These are phyloP conservation scores for Ogataea saltuana DNA, from an alignment of 805 yeast species.

Conservation along the genomic window DNA sequence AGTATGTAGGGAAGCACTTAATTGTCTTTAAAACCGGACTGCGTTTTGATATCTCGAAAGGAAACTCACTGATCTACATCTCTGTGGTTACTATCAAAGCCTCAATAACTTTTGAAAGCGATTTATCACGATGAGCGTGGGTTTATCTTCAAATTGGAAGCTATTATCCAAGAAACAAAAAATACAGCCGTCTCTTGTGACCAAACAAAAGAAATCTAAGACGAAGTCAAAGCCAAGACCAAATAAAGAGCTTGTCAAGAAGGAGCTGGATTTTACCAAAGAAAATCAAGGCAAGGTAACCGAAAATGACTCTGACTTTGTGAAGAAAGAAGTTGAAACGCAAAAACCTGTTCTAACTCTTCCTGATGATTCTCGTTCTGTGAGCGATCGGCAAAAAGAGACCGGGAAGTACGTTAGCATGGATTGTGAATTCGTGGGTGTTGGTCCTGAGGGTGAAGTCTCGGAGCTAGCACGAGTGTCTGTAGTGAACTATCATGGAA, in stretches of 20 bases:
- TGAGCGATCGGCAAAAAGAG: conserved; percentile 34
- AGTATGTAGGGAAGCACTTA: no score
- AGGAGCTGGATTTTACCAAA: not conserved
- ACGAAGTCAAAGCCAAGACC: not conserved
- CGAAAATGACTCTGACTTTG: not conserved
- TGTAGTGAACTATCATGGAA: conserved; percentile 80
- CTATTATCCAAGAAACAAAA: conserved; percentile 18
- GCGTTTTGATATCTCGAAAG: no score
- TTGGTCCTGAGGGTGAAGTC: conserved; percentile 68
- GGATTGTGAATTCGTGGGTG: conserved; percentile 95
- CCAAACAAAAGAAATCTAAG: conserved; percentile 2
- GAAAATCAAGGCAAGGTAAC: not conserved
- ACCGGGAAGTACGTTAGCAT: conserved; percentile 77
- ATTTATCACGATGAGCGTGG: conserved; percentile 11
- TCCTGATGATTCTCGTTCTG: conserved; percentile 11
- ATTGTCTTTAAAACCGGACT: no score
- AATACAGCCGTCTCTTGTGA: not conserved
- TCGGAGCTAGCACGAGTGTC: conserved; percentile 86
- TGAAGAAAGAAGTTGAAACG: not conserved
- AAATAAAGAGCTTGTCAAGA: not conserved
- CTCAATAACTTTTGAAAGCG: no score
- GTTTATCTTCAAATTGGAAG: conserved; percentile 28
- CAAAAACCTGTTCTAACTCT: not conserved
- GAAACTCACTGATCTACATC: no score
- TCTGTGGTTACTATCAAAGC: no score